Percentiles rank a stretch among this genome's conserved stretches.
Conservation (phyloP, 2,329 filamentous ascomycete genomes). For the Akanthomyces muscarius region DNA sequence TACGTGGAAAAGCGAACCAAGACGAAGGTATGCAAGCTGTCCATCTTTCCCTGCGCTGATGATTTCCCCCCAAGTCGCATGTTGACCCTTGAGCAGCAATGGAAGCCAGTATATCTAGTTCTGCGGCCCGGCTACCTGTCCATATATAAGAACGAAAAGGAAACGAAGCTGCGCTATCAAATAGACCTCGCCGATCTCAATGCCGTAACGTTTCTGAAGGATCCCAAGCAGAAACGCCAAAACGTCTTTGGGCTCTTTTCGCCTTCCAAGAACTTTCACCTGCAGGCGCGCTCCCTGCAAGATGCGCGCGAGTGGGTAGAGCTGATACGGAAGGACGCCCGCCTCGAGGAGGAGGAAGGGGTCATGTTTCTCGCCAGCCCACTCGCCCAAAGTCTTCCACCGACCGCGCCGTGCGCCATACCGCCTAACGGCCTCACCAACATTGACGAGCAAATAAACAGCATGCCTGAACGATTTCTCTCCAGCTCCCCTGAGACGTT, state of each 20-base stretch:
- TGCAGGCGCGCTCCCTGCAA: constrained; percentile 68
- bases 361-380: constrained; percentile 74
- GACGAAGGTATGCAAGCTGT: constrained; percentile 67
- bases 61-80: constrained; percentile 2
- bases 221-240: constrained; percentile 80
- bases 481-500: constrained; percentile 61
- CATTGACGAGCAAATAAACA: constrained; percentile 20
- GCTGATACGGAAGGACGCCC: constrained; percentile 71
- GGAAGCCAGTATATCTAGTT: constrained; percentile 87
- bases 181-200: constrained; percentile 86
- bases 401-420: constrained; percentile 24
- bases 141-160: constrained; percentile 87
- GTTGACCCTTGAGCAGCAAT: constrained; percentile 54
- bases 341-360: constrained; percentile 84
- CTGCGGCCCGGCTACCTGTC: constrained; percentile 86
- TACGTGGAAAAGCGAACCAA: constrained; percentile 86
- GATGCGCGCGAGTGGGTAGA: constrained; percentile 87
- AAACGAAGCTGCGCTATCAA: constrained; percentile 84
- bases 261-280: constrained; percentile 83
- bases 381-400: constrained; percentile 45
- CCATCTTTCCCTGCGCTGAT: constrained; percentile 18
- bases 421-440: constrained; percentile 19
- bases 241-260: constrained; percentile 93
- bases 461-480: constrained; percentile 40
- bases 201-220: constrained; percentile 81